Evolutionary conservation across 345 rosid genomes (phyloP).

Genomic region (Arabis alpina): DNA sequence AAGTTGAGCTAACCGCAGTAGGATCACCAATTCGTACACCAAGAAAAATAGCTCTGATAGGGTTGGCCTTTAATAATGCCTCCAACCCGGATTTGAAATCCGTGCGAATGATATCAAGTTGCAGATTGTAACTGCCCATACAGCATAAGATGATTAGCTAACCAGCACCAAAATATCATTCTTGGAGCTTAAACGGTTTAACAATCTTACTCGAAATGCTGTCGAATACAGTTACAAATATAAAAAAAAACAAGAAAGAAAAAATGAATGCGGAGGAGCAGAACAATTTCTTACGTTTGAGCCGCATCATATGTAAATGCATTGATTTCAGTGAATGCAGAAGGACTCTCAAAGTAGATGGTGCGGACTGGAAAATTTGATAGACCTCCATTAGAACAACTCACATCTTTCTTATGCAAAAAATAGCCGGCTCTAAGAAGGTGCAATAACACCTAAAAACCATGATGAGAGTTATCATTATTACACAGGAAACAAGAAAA

Average conservation of each 20-base stretch:
- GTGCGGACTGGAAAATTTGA: conserved; percentile 79
- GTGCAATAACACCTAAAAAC: conserved; percentile 82
- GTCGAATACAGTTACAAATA: conserved; percentile 5
- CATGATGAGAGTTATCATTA: conserved; percentile 35
- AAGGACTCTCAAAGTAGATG: conserved; percentile 87
- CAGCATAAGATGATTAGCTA: conserved; percentile 28
- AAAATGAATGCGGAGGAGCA: not conserved
- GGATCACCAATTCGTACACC: conserved; percentile 99
- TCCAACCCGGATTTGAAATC: conserved; percentile 99
- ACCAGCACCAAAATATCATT: conserved; percentile 14
- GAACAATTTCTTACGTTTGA: conserved; percentile 52
- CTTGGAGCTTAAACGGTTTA: not conserved
- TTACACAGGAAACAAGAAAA: conserved; percentile 25
- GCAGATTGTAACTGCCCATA: conserved; percentile 73
- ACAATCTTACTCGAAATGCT: not conserved
- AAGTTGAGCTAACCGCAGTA: conserved; percentile 77
- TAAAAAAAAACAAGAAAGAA: not conserved
- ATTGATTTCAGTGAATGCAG: conserved; percentile 89
- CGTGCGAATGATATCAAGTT: conserved; percentile 73
- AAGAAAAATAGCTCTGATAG: conserved; percentile 94
- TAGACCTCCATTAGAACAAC: conserved; percentile 63
- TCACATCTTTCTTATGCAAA: conserved; percentile 65
- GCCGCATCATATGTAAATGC: conserved; percentile 88
- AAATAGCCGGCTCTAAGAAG: conserved; percentile 91
- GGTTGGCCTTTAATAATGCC: conserved; percentile 71